These are phyloP conservation scores for Trametes cinnabarina DNA, from an alignment of 768 basidiomycete genomes.

Conservation along the genomic window DNA sequence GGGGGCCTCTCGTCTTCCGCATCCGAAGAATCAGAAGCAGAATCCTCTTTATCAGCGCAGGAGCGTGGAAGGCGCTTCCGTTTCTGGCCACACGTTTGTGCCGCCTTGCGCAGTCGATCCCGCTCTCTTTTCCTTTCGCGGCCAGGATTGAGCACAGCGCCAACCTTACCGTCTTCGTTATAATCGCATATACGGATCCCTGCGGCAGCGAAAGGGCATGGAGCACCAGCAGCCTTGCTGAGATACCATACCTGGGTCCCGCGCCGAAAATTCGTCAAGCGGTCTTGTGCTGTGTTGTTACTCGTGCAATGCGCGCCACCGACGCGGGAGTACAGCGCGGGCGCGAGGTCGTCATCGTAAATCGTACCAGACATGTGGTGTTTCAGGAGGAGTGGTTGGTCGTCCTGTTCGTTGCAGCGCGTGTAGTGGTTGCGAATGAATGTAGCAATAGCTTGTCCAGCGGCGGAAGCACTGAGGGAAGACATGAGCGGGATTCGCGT, in stretches of 20 bases:
- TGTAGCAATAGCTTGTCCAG: constrained; percentile 80
- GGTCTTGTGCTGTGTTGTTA: constrained; percentile 31
- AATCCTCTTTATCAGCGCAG: constrained; percentile 27
- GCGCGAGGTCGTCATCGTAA: constrained; percentile 70
- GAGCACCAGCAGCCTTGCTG: constrained; percentile 68
- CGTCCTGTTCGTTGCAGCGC: constrained; percentile 68
- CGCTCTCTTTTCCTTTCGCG: constrained; percentile 33
- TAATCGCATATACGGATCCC: constrained; percentile 75
- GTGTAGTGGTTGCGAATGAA: constrained; percentile 72
- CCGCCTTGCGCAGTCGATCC: constrained; percentile 31
- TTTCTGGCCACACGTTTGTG: constrained; percentile 44
- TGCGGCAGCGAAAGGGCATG: constrained; percentile 71
- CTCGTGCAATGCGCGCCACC: constrained; percentile 59
- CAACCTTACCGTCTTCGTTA: constrained; percentile 47
- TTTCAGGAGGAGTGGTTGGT: constrained; percentile 70
- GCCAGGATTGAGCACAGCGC: constrained; percentile 25
- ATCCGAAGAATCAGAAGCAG: constrained; percentile 26
- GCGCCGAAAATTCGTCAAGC: constrained; percentile 70
- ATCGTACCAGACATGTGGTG: constrained; percentile 70
- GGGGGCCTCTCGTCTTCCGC: constrained; percentile 45
- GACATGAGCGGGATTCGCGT: constrained; percentile 7
- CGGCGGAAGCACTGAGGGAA: constrained; percentile 61
- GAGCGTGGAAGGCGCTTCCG: constrained; percentile 41
- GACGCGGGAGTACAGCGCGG: constrained; percentile 65
- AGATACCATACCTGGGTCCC: constrained; percentile 84